Evolutionary conservation across 805 yeast genomes (phyloP), one percentile per base, ranked within the genome.

Genomic region (Ogataea methylovora): DNA sequence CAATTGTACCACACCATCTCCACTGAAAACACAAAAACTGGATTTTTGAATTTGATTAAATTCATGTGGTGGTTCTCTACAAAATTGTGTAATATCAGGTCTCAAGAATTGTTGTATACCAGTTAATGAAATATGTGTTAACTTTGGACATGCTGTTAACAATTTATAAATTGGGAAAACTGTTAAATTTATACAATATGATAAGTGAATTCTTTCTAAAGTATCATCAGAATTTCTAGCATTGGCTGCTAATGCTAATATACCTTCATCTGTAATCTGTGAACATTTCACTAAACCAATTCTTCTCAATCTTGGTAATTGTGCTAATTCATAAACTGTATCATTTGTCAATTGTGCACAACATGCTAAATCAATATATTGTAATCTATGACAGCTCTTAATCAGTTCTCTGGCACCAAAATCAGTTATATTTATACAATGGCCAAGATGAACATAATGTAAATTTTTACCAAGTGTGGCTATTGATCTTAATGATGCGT

Each of bases 351-450:
- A 67, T 54, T 85, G 94, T 1, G 81, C 67, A 55, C 98, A 90
- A 58, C 97, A 88, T 12, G 97, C 97, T 39, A 92, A 73, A 60
- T 90, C 98, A 43, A 90, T 85, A 56, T 88, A 90, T 49, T 85
- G 94, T 37, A 90, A 76, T 38, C 95, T 68, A 38, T 82, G 83
- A 51, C 97, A 92, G 30, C 72, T 69, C 43, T 81, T 71, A 10
- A 85, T 84, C 40, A 90, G 65, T 9, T 73, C 67, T 20, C 75
- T 71, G 13, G 92, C 92, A 15, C 97, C 97, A 41, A 68, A 72
- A 60, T 90, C 97, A 2, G 97, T 90, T 37, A 90, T 83, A 50
- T 82, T 76, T 30, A 78, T 72, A 63, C 98, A 92, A 61, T 90
- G 97, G 13, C 97, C 97, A 40, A 90, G 69, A 61, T 92, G 97